Percentiles rank a stretch among this genome's conserved stretches.
phyloP scores from a whole-genome alignment of 2,329 filamentous ascomycete genomes.

The Basipetospora chlamydospora region DNA sequence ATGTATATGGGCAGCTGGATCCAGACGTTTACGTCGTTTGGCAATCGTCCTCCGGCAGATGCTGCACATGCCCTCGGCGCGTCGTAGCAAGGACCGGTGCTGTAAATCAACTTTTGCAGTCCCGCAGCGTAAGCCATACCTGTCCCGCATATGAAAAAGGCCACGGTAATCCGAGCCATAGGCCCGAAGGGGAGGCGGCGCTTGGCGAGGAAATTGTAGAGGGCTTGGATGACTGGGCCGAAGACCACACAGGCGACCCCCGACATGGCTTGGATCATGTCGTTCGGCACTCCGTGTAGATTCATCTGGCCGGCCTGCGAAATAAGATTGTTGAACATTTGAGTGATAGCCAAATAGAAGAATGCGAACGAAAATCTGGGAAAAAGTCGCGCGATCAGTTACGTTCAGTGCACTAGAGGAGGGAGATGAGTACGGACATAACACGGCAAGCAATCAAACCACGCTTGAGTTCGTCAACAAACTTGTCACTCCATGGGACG shows the following conservation, averaged over 20 bases:
- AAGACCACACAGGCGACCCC: slow-evolving; percentile 60
- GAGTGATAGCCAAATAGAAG: slow-evolving; percentile 37
- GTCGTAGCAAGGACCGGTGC: slow-evolving; percentile 40
- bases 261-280: slow-evolving; percentile 60
- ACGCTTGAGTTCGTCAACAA: slow-evolving; percentile 61
- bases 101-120: slow-evolving; percentile 48
- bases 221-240: slow-evolving; percentile 42
- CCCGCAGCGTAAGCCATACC: slow-evolving; percentile 44
- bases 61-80: slow-evolving; percentile 17
- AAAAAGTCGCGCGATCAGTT: no score
- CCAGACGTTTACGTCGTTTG: slow-evolving; percentile 48
- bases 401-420: no score
- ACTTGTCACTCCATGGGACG: slow-evolving; percentile 58
- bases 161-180: slow-evolving; percentile 59
- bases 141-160: slow-evolving; percentile 48
- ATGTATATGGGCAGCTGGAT: slow-evolving; percentile 35
- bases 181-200: slow-evolving; percentile 51
- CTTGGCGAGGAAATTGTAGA: slow-evolving; percentile 55
- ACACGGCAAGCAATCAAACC: slow-evolving; percentile 54
- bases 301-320: slow-evolving; percentile 52
- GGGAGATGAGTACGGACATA: slow-evolving; percentile 27
- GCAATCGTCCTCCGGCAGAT: slow-evolving; percentile 13
- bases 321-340: slow-evolving; percentile 42
- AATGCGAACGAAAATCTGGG: slow-evolving; percentile 41
- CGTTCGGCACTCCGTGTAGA: slow-evolving; percentile 59